Evolutionary conservation across 257 asterid species (phyloP).

Genomic region (Solanum appendiculatum): DNA sequence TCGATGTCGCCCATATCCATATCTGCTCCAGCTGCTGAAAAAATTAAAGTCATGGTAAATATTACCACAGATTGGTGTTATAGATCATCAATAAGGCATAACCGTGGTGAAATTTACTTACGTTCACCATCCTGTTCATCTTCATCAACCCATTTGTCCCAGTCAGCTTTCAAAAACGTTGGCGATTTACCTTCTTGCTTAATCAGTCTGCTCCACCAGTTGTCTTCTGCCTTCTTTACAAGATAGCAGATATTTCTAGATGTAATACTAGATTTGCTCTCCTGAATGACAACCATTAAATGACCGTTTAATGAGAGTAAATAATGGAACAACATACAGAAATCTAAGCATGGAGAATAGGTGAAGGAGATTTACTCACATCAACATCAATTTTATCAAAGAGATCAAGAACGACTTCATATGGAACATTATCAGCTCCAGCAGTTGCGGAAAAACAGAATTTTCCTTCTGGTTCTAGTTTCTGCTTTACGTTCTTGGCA

Average conservation of each 20-base stretch:
- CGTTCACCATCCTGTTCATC: constrained; percentile 49
- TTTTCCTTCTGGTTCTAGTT: constrained; percentile 57
- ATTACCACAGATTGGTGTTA: not conserved
- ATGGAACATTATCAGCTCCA: constrained; percentile 36
- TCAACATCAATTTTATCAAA: constrained; percentile 50
- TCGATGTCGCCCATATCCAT: constrained; percentile 41
- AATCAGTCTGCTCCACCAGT: constrained; percentile 72
- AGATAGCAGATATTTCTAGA: constrained; percentile 42
- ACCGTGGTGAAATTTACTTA: not conserved
- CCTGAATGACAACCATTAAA: constrained; percentile 27
- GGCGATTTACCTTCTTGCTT: constrained; percentile 57
- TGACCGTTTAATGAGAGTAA: not conserved
- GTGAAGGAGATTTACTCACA: constrained; percentile 24
- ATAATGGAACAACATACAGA: not conserved
- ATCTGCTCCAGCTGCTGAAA: constrained; percentile 26
- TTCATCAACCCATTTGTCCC: constrained; percentile 88
- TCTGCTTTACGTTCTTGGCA: constrained; percentile 53
- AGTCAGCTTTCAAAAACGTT: constrained; percentile 61
- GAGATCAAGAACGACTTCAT: constrained; percentile 47
- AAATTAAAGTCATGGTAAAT: not conserved
- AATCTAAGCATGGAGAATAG: too few relatives aligned
- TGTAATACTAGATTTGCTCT: constrained; percentile 41
- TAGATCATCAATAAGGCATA: not conserved
- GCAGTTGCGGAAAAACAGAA: constrained; percentile 48
- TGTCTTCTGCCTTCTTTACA: constrained; percentile 64